Base-by-base conservation (phyloP, 352 stramenopile species). In the Plasmopara halstedii region DNA sequence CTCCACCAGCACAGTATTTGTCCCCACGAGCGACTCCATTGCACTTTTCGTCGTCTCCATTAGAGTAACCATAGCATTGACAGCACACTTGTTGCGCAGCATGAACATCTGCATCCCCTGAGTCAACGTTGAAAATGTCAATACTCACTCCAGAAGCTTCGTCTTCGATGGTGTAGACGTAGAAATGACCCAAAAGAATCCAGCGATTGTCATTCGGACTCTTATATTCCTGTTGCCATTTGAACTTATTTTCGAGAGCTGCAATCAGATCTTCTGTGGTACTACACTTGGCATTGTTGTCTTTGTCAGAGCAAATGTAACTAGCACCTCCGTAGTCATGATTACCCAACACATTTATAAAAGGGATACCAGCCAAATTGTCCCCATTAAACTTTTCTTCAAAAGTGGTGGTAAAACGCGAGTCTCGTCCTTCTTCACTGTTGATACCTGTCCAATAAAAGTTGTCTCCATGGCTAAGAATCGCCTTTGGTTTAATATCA, bases 401-500 rank as follows among this genome's bases (percentile, higher is more conserved):
- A 39, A 82, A 84, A 13, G 69, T 81, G 14, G 49, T 64, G 2
- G 58, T 62, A 44, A 84, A 82, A 1, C 71, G 68, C 6, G 67
- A 73, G 43, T 61, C 42, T 21, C 71, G 54, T 47, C 63, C 70
- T 13, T 53, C 48, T 14, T 56, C 50, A 39, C 57, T 67, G 42
- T 62, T 60, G 23, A 84, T 79, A 25, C 70, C 72, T n/a, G 64
- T 67, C 62, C 65, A 80, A 56, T 84, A 84, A 18, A 84, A 82
- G 43, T 82, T 82, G 46, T 84, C 72, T 15, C 68, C 73, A 43
- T 85, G 73, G 15, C 73, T 63, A n/a, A 83, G 39, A 33, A 86
- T 67, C 8, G 57, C 60, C 43, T 82, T 73, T 5, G 71, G 73
- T 41, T 79, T 75, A 15, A 62, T 39, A n/a, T 70, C 53, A 2